A percentile compares a stretch with the other conserved stretches of the same genome.
phyloP scores from a whole-genome alignment of 2,329 filamentous ascomycete species.

The Aureobasidium namibiae region DNA sequence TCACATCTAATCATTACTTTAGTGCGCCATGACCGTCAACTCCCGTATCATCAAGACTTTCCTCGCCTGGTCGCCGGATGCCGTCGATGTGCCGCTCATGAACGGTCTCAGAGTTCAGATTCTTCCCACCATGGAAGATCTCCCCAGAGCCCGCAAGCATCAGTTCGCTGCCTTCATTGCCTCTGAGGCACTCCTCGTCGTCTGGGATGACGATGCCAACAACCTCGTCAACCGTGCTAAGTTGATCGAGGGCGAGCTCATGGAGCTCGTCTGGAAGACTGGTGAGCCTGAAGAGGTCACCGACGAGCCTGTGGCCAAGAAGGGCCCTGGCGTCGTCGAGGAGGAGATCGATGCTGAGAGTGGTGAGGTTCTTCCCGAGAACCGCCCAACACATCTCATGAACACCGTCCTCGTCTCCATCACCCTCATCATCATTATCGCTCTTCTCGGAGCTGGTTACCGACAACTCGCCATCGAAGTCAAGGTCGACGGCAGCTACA shows the following conservation, averaged over 20 bases:
- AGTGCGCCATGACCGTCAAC: slow-evolving; percentile 61
- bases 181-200: slow-evolving; percentile 49
- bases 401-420: slow-evolving; percentile 46
- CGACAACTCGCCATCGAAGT: slow-evolving; percentile 48
- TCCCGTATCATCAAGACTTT: slow-evolving; percentile 57
- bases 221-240: slow-evolving; percentile 46
- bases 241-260: slow-evolving; percentile 45
- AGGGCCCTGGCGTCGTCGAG: slow-evolving; percentile 23
- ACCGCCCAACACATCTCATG: slow-evolving; percentile 47
- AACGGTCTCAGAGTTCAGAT: slow-evolving; percentile 55
- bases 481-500: slow-evolving; percentile 44
- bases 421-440: slow-evolving; percentile 45
- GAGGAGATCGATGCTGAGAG: slow-evolving; percentile 22
- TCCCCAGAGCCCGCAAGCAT: slow-evolving; percentile 54
- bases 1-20: slow-evolving; percentile 18
- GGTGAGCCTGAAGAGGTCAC: slow-evolving; percentile 40
- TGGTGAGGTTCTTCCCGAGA: slow-evolving; percentile 33
- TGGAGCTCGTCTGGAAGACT: slow-evolving; percentile 51
- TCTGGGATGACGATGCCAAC: slow-evolving; percentile 56
- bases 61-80: slow-evolving; percentile 45
- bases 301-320: slow-evolving; percentile 52
- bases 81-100: slow-evolving; percentile 50
- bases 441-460: slow-evolving; percentile 50
- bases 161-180: slow-evolving; percentile 59
- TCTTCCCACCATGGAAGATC: slow-evolving; percentile 47